Evolutionary conservation across 148 eudicot species (phyloP).

Genomic region (Cornus suecica): DNA sequence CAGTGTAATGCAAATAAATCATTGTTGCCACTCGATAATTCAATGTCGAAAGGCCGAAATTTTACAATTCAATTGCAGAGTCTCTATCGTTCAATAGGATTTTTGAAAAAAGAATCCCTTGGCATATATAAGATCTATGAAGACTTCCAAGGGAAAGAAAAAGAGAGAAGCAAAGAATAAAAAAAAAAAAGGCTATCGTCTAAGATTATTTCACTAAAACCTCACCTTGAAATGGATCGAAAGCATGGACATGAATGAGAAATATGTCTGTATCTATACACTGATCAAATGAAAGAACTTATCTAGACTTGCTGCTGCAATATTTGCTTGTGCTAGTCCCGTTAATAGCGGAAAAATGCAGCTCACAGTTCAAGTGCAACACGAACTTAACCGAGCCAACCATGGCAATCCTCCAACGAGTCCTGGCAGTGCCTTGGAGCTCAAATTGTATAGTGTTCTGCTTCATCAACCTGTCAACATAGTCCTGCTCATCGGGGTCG

Average conservation of each 20-base stretch:
- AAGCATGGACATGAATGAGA: neutral
- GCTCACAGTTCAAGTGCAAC: constrained; percentile 51
- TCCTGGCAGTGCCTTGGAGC: constrained; percentile 40
- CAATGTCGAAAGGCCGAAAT: no score
- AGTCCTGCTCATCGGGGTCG: constrained; percentile 19
- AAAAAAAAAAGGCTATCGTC: no score
- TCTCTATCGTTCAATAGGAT: no score
- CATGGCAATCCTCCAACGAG: constrained; percentile 52
- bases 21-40: no score
- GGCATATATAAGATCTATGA: no score
- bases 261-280: neutral
- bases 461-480: constrained; percentile 27
- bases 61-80: no score
- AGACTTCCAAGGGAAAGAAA: neutral
- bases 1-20: no score
- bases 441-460: constrained; percentile 26
- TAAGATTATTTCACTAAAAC: no score
- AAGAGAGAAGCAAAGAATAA: neutral
- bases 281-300: constrained; percentile 1
- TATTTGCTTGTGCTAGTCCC: constrained; percentile 28
- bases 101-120: neutral
- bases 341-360: constrained; percentile 30
- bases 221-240: neutral
- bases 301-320: constrained; percentile 52
- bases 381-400: constrained; percentile 53